Evolutionary conservation across 164 flowering plant species (phyloP).

Genomic region (Magnolia kwangsiensis): DNA sequence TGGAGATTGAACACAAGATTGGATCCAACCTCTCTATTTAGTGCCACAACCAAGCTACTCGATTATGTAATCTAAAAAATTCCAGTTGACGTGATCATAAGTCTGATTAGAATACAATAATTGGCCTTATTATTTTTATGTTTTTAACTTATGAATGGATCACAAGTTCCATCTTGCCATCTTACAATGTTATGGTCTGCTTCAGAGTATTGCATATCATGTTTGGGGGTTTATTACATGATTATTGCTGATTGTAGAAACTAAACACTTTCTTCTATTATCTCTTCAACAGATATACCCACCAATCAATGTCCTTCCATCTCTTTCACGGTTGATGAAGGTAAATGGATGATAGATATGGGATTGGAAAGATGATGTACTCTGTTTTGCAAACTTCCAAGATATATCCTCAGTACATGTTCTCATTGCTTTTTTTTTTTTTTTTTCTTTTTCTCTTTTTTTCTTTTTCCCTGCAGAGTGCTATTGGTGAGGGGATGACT

Average conservation of each 20-base stretch:
- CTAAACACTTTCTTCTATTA: background rate
- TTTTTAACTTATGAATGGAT: too few relatives aligned
- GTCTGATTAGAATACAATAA: too few relatives aligned
- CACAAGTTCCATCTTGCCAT: too few relatives aligned
- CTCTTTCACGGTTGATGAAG: conserved; percentile 98
- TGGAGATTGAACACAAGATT: too few relatives aligned
- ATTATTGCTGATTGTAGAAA: background rate
- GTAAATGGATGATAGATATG: conserved; percentile 26
- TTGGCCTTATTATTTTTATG: too few relatives aligned
- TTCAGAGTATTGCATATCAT: background rate
- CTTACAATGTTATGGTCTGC: background rate
- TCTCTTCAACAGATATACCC: conserved; percentile 74
- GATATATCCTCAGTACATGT: background rate
- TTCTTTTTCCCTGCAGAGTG: conserved; percentile 54
- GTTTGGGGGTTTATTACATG: background rate
- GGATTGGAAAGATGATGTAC: background rate
- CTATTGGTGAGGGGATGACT: conserved; percentile 98
- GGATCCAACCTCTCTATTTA: too few relatives aligned
- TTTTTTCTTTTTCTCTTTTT: too few relatives aligned
- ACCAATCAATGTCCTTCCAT: conserved; percentile 98
- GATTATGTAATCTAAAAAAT: too few relatives aligned
- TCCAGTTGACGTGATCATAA: too few relatives aligned
- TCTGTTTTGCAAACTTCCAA: background rate
- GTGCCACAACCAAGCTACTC: too few relatives aligned
- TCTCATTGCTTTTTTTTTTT: too few relatives aligned